Evolutionary conservation across 495 filamentous ascomycete genomes (phyloP).

Genomic region (Aspergillus nidulans): DNA sequence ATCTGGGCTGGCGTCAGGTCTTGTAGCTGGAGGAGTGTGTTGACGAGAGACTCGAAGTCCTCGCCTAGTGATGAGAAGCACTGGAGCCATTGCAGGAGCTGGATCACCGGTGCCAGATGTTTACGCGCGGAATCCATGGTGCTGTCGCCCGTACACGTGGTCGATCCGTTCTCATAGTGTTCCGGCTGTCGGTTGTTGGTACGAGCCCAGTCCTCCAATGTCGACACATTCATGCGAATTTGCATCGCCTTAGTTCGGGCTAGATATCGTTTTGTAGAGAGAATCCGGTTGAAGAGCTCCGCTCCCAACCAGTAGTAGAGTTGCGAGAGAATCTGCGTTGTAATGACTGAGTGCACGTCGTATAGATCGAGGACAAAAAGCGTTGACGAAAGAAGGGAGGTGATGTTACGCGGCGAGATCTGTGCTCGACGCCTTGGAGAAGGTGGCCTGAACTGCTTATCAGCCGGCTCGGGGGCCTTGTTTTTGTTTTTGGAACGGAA

Average conservation of each 20-base stretch:
- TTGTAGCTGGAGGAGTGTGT: constrained; percentile 84
- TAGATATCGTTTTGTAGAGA: constrained; percentile 91
- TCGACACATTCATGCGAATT: constrained; percentile 97
- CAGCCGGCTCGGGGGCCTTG: constrained; percentile 75
- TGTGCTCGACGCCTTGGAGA: constrained; percentile 94
- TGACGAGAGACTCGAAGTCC: constrained; percentile 79
- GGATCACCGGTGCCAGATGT: constrained; percentile 86
- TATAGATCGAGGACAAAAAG: constrained; percentile 97
- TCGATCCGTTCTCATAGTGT: constrained; percentile 91
- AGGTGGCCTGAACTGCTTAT: constrained; percentile 87
- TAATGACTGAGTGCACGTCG: constrained; percentile 97
- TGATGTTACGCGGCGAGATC: constrained; percentile 88
- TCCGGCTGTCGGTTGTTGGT: constrained; percentile 90
- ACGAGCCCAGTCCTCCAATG: constrained; percentile 92
- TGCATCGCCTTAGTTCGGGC: constrained; percentile 99
- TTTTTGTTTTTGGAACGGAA: constrained; percentile 86
- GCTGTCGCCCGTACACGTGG: constrained; percentile 77
- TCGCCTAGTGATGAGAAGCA: constrained; percentile 96
- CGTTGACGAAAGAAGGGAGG: constrained; percentile 93
- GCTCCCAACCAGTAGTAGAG: constrained; percentile 95
- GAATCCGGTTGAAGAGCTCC: constrained; percentile 96
- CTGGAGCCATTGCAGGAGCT: constrained; percentile 95
- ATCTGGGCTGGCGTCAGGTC: constrained; percentile 80
- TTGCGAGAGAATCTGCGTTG: constrained; percentile 84
- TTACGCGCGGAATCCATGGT: constrained; percentile 75